These are phyloP conservation scores for Botrytis cinerea DNA, from an alignment of 2,329 filamentous ascomycete genomes.

Conservation along the genomic window DNA sequence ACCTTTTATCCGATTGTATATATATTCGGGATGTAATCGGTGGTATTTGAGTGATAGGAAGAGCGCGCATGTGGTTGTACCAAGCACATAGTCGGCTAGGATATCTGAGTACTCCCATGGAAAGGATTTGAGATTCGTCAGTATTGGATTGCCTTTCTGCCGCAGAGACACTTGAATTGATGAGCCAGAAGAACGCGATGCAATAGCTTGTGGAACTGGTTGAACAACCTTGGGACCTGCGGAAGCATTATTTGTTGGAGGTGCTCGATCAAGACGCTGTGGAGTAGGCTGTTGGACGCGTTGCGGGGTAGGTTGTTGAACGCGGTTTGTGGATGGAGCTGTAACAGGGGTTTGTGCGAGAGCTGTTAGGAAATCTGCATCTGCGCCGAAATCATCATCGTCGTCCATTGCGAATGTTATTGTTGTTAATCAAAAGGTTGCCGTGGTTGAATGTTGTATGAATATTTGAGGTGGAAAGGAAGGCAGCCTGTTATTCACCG, in stretches of 20 bases:
- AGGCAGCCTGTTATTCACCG: neutral
- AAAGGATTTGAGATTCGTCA: conserved; percentile 77
- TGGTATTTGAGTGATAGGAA: conserved; percentile 97
- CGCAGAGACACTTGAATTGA: conserved; percentile 87
- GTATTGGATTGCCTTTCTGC: conserved; percentile 92
- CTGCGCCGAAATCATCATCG: conserved; percentile 58
- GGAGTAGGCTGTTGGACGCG: conserved; percentile 52
- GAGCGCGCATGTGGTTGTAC: conserved; percentile 82
- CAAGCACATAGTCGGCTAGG: conserved; percentile 89
- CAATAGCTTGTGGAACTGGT: conserved; percentile 83
- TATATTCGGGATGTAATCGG: conserved; percentile 94
- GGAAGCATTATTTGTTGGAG: conserved; percentile 40
- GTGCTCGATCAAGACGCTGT: conserved; percentile 56
- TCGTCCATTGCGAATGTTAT: conserved; percentile 43
- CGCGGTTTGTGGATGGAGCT: conserved; percentile 30
- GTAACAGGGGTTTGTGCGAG: conserved; percentile 51
- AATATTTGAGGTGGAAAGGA: neutral
- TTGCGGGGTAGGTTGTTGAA: conserved; percentile 45
- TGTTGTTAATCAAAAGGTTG: neutral
- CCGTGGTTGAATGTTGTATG: neutral
- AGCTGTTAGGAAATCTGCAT: conserved; percentile 57
- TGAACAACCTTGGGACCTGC: conserved; percentile 67
- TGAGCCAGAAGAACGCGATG: conserved; percentile 64
- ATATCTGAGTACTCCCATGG: conserved; percentile 98
- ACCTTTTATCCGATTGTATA: conserved; percentile 87